Evolutionary conservation across 2,329 filamentous ascomycete species (phyloP).

Genomic region (Neofusicoccum umdonicola): DNA sequence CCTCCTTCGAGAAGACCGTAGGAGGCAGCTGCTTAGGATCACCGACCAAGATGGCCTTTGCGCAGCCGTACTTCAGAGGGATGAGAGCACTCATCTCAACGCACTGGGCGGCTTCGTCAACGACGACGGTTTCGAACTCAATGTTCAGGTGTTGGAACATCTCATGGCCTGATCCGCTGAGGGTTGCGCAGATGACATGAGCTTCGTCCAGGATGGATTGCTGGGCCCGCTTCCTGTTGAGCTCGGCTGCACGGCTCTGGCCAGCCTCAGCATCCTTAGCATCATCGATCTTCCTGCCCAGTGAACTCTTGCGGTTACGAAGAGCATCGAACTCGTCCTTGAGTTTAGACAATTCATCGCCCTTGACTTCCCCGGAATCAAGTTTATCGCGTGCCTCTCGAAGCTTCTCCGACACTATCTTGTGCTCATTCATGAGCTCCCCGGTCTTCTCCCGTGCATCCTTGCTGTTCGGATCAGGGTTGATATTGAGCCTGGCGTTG

Average conservation of each 20-base stretch:
- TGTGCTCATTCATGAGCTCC: conserved; percentile 70
- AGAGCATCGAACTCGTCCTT: conserved; percentile 75
- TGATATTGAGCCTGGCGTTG: conserved; percentile 62
- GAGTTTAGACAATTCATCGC: conserved; percentile 62
- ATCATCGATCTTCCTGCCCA: conserved; percentile 82
- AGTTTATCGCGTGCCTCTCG: conserved; percentile 68
- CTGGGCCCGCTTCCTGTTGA: conserved; percentile 79
- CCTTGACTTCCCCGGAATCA: conserved; percentile 58
- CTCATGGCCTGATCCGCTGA: conserved; percentile 94
- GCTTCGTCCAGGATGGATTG: conserved; percentile 88
- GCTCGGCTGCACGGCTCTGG: conserved; percentile 77
- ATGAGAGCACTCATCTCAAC: conserved; percentile 96
- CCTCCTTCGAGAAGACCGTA: conserved; percentile 91
- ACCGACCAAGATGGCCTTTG: conserved; percentile 94
- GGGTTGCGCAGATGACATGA: conserved; percentile 89
- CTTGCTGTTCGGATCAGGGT: conserved; percentile 37
- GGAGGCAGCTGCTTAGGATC: conserved; percentile 97
- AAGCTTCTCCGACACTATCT: conserved; percentile 63
- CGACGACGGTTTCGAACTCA: conserved; percentile 97
- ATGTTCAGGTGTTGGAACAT: conserved; percentile 94
- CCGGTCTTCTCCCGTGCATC: conserved; percentile 52
- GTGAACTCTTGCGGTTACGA: conserved; percentile 70
- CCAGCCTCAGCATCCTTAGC: conserved; percentile 83
- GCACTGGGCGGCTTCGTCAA: conserved; percentile 97
- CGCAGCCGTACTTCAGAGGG: conserved; percentile 93